Conservation (phyloP, 305 asterid genomes). For the Fraxinus floribunda region DNA sequence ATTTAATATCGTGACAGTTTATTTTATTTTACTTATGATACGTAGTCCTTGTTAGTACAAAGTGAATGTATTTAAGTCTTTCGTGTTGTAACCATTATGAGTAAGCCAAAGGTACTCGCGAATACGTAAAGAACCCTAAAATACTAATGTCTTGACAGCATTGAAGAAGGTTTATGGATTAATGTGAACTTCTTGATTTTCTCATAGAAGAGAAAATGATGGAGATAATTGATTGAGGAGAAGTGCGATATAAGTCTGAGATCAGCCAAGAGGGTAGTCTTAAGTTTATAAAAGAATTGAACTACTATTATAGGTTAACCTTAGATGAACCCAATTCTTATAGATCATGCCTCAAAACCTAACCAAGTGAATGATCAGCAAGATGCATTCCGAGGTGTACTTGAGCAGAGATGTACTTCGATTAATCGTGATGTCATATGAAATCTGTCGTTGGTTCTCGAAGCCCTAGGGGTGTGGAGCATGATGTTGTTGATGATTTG, state of each 20-base stretch:
- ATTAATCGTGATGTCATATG: neutral
- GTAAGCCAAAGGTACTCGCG: neutral
- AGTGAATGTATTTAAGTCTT: neutral
- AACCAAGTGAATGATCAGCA: neutral
- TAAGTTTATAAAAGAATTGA: neutral
- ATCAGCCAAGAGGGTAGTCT: neutral
- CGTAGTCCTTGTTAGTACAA: neutral
- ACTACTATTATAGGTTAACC: neutral
- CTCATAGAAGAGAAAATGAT: neutral
- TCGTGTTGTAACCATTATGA: neutral
- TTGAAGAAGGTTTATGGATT: neutral
- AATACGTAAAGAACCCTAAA: neutral
- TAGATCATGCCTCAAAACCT: neutral
- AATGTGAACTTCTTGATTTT: neutral
- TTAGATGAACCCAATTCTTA: neutral
- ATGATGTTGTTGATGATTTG: neutral
- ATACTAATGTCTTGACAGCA: neutral
- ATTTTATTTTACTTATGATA: neutral
- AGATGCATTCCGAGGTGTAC: neutral
- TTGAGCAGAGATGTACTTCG: neutral
- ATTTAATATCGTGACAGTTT: neutral
- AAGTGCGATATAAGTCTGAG: neutral
- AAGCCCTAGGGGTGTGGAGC: neutral
- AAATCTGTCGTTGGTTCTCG: neutral
- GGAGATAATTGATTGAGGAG: neutral